Percentiles rank a stretch among this genome's conserved stretches.
Conservation (phyloP, 352 stramenopile genomes). For the Elongisporangium senticosum region DNA sequence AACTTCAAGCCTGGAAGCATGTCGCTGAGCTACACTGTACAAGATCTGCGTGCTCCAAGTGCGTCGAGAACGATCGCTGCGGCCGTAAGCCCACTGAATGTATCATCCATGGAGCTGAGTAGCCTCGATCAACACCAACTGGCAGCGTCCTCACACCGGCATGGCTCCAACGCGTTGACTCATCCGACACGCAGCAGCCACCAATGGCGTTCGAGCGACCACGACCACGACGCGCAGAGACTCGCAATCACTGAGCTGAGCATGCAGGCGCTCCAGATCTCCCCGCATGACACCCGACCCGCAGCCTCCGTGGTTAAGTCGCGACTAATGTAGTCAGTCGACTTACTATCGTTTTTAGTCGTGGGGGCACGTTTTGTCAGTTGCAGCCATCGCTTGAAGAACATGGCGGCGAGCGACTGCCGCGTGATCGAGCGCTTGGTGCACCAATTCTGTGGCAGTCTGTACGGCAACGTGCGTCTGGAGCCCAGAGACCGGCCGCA, state of each 20-base stretch:
- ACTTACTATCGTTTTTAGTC: background rate
- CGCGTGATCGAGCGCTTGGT: slow-evolving; percentile 10
- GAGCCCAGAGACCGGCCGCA: slow-evolving; percentile 3
- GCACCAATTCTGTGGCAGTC: slow-evolving; percentile 11
- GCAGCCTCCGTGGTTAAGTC: background rate
- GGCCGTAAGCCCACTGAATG: background rate
- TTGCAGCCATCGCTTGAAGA: background rate
- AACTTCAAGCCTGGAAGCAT: slow-evolving; percentile 53
- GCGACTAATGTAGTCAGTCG: background rate
- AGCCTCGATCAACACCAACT: background rate
- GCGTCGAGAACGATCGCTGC: slow-evolving; percentile 4
- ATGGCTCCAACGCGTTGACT: background rate
- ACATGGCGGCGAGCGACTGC: slow-evolving; percentile 3
- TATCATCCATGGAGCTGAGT: background rate
- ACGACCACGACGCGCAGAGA: background rate
- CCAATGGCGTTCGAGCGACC: background rate
- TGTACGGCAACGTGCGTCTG: slow-evolving; percentile 12
- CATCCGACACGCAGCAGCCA: background rate
- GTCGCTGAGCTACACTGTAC: slow-evolving; percentile 61
- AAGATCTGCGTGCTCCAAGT: slow-evolving; percentile 63
- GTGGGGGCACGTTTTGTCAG: background rate
- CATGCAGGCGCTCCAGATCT: background rate
- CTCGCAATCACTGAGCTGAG: background rate
- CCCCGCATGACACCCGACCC: background rate
- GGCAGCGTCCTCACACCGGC: background rate